Base-by-base conservation (phyloP, 352 stramenopile species). In the Phytophthora hibernalis region DNA sequence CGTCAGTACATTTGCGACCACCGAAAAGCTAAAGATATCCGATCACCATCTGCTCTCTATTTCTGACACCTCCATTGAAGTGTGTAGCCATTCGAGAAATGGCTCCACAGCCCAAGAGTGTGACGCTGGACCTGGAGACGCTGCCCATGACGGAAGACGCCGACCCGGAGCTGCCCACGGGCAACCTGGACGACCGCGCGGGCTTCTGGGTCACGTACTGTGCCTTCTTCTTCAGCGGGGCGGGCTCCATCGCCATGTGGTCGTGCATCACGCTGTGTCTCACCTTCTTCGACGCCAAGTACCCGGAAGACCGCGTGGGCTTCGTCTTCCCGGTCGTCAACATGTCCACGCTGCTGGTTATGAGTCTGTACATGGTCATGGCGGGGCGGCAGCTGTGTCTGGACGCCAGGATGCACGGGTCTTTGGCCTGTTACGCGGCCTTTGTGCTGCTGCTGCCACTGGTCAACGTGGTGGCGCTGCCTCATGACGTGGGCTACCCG, bases 281-380 rank as follows among this genome's bases (percentile, higher is more conserved):
- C 52, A 83, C 86, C 60, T 86, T 87, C 58, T 92, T 94, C 62
- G 55, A 74, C 49, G 61, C 57, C 21, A 85, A 88, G 49, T 94
- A 87, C 65, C 82, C 86, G 16, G 59, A 75, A 48, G 74, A 92
- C 51, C 80, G 83, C 62, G 80, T 91, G 18, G 77, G 80, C 8
- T 94, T 94, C 49, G 79, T 94, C 33, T 92, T 94, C 60, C 86
- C 86, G 3, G 83, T 94, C 24, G 77, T 92, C 66, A 94, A 92
- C 68, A 94, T 94, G 86, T 94, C 86, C 33, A 88, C 86, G 44
- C 68, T 94, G 54, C 68, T 94, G 7, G 71, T 92, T 4, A 87
- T 92, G 55, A 90, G 70, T 47, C 67, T 94, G 6, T 94, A 91
- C 67, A 94, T 94, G 86, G 77, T 94, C 45, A 70, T 94, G 49